These are phyloP conservation scores for Russula sp. DNA, from an alignment of 768 basidiomycete genomes.

Conservation along the genomic window DNA sequence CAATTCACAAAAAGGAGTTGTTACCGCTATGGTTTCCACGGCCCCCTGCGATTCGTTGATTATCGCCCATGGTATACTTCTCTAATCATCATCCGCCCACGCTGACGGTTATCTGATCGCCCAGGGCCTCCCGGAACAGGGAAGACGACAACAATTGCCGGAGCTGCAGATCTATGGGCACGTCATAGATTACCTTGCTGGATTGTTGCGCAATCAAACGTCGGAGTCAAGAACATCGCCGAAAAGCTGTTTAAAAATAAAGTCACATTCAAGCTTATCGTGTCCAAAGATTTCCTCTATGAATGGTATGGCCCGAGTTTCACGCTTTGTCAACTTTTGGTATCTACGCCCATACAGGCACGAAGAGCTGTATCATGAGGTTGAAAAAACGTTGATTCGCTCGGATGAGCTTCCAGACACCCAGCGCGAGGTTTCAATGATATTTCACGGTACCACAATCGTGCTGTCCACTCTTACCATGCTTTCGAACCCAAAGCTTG, in stretches of 20 bases:
- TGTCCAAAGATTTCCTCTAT: constrained; percentile 29
- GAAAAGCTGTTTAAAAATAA: constrained; percentile 52
- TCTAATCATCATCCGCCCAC: background rate
- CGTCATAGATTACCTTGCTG: constrained; percentile 37
- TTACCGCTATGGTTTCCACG: constrained; percentile 10
- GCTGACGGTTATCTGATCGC: background rate
- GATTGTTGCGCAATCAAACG: constrained; percentile 77
- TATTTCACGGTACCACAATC: constrained; percentile 33
- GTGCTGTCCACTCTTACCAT: constrained; percentile 47
- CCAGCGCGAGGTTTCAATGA: constrained; percentile 22
- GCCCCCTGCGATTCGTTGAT: constrained; percentile 4
- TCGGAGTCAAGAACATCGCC: constrained; percentile 83
- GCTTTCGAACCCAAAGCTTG: constrained; percentile 43
- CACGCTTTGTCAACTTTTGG: background rate
- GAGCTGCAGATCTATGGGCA: constrained; percentile 12
- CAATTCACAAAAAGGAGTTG: constrained; percentile 2
- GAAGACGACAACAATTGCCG: constrained; percentile 21
- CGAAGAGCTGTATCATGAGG: constrained; percentile 40
- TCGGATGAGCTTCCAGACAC: constrained; percentile 39
- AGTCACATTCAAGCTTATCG: constrained; percentile 52
- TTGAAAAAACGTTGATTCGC: constrained; percentile 34
- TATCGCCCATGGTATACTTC: constrained; percentile 13
- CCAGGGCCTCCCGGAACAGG: constrained; percentile 20
- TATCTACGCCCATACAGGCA: constrained; percentile 35
- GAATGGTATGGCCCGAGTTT: constrained; percentile 27